A percentile compares a stretch with the other conserved stretches of the same genome.
Conservation (phyloP, 805 yeast species). For the Lipomyces orientalis region DNA sequence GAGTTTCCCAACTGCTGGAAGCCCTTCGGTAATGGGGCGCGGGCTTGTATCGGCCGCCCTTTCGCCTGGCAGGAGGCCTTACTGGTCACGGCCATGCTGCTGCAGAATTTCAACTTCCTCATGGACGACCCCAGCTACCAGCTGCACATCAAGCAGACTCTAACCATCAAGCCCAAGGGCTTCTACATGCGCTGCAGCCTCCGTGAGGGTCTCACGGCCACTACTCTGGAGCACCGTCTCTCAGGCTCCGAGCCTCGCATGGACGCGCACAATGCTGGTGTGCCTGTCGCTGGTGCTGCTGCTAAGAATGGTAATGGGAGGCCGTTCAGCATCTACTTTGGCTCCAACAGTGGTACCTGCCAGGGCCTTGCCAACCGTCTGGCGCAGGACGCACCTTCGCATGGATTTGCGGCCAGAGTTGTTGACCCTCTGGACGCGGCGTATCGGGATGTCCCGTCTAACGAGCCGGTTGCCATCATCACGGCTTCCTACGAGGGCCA, state of each 20-base stretch:
- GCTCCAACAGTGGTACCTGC: constrained; percentile 99
- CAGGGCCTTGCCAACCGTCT: constrained; percentile 92
- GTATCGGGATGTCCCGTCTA: constrained; percentile 63
- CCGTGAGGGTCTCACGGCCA: constrained; percentile 5
- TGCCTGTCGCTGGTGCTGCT: constrained; percentile 9
- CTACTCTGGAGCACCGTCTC: constrained; percentile 7
- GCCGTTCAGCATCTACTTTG: constrained; percentile 78
- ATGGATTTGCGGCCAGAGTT: constrained; percentile 78
- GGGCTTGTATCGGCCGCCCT: constrained; percentile 9
- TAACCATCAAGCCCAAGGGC: constrained; percentile 4
- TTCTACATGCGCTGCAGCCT: constrained; percentile 12
- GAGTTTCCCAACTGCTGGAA: constrained; percentile 1
- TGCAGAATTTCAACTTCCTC: constrained; percentile 6
- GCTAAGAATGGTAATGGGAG: not conserved
- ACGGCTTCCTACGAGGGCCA: constrained; percentile 99
- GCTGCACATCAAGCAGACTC: constrained; percentile 7
- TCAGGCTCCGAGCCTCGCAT: constrained; percentile 9
- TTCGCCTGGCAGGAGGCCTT: constrained; percentile 5
- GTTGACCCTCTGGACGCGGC: constrained; percentile 89
- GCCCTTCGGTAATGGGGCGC: constrained; percentile 5
- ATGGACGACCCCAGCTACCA: constrained; percentile 9
- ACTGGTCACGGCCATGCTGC: not conserved
- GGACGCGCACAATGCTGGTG: constrained; percentile 3
- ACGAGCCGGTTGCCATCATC: constrained; percentile 71
- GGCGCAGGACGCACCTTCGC: constrained; percentile 81